Evolutionary conservation across 805 yeast genomes (phyloP).

Genomic region (Isabelozyma gotoi): DNA sequence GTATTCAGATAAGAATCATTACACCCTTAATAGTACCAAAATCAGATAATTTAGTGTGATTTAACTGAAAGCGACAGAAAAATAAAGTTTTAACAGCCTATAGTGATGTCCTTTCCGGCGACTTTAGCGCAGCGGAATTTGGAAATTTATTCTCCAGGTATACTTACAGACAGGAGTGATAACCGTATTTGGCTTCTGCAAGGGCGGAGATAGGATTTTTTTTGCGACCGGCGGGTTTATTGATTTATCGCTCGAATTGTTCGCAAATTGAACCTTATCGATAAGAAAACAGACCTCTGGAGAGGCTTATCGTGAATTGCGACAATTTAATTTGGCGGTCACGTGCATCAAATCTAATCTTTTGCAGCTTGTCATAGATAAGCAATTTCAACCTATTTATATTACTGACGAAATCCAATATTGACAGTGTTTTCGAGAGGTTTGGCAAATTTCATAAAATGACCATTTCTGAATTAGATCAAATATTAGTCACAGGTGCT

Average conservation of each 20-base stretch:
- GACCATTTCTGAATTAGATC: background rate
- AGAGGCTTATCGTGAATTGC: background rate
- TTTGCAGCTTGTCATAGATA: background rate
- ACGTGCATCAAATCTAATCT: background rate
- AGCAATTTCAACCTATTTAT: background rate
- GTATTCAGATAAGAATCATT: background rate
- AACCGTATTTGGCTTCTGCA: too few relatives aligned
- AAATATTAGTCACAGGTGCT: conserved; percentile 17
- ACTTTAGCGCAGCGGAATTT: background rate
- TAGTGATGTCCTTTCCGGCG: background rate
- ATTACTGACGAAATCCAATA: background rate
- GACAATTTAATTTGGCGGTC: background rate
- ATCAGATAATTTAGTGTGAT: background rate
- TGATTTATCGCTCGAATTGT: background rate
- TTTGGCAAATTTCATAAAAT: background rate
- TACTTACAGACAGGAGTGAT: background rate
- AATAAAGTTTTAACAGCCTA: background rate
- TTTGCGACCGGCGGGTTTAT: background rate
- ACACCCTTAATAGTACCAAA: background rate
- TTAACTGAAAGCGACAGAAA: background rate
- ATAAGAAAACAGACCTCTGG: background rate
- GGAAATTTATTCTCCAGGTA: background rate
- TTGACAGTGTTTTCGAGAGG: background rate
- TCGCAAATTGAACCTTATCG: background rate
- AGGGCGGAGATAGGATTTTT: background rate